Conservation (phyloP, 345 rosid genomes). For the Eucalyptus lansdowneana region DNA sequence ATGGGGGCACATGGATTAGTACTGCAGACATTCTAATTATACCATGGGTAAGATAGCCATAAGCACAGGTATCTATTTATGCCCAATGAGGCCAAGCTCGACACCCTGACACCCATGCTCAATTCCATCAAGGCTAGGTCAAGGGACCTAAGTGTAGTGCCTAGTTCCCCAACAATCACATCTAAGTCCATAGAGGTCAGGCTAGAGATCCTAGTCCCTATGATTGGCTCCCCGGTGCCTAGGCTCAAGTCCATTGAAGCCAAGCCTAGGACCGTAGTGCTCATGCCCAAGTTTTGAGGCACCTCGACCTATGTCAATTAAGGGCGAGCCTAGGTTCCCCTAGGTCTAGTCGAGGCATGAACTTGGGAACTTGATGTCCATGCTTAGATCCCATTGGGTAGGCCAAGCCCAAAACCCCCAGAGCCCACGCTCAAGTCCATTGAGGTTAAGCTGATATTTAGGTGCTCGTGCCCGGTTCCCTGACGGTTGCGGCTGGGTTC, state of each 20-base stretch:
- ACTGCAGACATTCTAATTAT: background rate
- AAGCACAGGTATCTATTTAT: background rate
- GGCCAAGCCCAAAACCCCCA: background rate
- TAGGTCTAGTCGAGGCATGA: background rate
- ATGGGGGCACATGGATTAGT: background rate
- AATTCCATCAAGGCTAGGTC: background rate
- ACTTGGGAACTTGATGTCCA: background rate
- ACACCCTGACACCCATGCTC: background rate
- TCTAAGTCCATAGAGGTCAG: background rate
- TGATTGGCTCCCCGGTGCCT: background rate
- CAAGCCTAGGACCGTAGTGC: accelerated
- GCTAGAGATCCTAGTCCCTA: no score
- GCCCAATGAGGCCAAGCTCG: background rate
- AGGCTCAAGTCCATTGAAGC: background rate
- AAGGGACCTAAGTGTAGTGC: background rate
- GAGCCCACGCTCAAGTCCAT: background rate
- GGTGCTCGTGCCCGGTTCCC: accelerated
- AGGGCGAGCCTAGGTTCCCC: background rate
- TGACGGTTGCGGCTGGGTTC: accelerated
- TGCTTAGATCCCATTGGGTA: background rate
- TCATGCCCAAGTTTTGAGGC: background rate
- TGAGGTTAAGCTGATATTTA: accelerated
- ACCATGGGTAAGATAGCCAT: background rate
- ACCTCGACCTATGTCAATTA: background rate
- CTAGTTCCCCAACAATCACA: background rate